phyloP scores from a whole-genome alignment of 257 asterid genomes.

The Przewalskia tangutica region DNA sequence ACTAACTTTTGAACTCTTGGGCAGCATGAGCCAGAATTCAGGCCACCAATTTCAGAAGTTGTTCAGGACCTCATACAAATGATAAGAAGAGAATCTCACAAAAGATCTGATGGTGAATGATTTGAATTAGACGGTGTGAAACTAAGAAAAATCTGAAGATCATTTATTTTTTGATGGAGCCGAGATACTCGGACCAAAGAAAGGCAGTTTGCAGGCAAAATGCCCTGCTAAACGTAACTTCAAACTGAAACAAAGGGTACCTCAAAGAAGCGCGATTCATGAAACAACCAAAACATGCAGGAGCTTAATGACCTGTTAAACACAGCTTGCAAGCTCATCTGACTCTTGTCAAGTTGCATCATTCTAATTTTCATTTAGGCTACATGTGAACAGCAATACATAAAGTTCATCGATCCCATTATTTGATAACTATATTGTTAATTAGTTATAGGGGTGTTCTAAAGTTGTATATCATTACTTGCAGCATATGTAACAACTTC shows the following conservation, averaged over 20 bases:
- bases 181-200: not conserved
- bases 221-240: slow-evolving; percentile 3
- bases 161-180: not conserved
- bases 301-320: not conserved
- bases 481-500: not conserved
- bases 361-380: not conserved
- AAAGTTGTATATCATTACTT: not conserved
- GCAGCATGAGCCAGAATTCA: slow-evolving; percentile 87
- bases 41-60: slow-evolving; percentile 93
- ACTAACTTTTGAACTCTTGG: not conserved
- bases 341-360: slow-evolving; percentile 4
- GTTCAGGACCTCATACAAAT: slow-evolving; percentile 80
- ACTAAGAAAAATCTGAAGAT: not conserved
- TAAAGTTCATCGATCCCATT: not conserved
- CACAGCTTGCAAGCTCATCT: not conserved
- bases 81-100: slow-evolving; percentile 65
- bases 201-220: not conserved
- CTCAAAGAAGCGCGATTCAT: not conserved
- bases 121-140: not conserved
- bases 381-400: not conserved
- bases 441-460: not conserved
- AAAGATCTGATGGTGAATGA: slow-evolving; percentile 46
- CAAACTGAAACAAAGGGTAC: slow-evolving; percentile 8
- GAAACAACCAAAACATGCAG: not conserved
- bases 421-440: slow-evolving; percentile 6